A percentile compares a stretch with the other conserved stretches of the same genome.
Conservation (phyloP, 2,329 filamentous ascomycete genomes). For the Cryphonectria carpinicola region DNA sequence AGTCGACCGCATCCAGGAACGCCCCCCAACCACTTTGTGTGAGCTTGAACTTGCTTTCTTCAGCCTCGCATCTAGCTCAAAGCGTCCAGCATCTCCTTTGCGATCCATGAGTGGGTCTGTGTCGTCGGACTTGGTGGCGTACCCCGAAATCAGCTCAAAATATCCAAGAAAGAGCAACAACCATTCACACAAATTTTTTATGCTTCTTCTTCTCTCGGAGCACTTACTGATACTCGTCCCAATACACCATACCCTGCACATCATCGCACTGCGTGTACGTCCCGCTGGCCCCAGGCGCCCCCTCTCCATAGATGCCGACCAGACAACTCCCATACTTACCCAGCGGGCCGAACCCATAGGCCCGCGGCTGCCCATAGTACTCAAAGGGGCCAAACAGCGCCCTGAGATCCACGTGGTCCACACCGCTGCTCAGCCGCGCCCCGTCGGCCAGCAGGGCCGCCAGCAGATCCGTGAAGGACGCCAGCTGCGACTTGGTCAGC, state of each 20-base stretch:
- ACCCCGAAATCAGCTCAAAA: background rate
- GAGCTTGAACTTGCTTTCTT: no score
- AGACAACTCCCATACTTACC: constrained; percentile 18
- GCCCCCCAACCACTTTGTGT: no score
- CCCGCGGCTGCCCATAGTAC: constrained; percentile 10
- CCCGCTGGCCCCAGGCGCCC: background rate
- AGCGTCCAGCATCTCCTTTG: constrained; percentile 10
- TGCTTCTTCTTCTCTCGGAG: background rate
- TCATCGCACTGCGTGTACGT: constrained; percentile 12
- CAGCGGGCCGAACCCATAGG: constrained; percentile 1
- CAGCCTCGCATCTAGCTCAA: background rate
- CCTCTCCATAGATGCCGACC: constrained; percentile 14
- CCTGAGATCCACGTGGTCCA: constrained; percentile 9
- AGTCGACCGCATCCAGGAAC: background rate
- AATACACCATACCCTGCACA: constrained; percentile 12
- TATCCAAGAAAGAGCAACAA: background rate
- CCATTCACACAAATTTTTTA: background rate
- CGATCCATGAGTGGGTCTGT: constrained; percentile 12
- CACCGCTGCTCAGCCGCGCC: background rate
- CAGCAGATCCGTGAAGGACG: constrained; percentile 5
- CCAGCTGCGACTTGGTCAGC: background rate
- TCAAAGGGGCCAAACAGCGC: constrained; percentile 7
- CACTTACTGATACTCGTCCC: constrained; percentile 18
- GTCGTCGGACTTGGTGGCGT: constrained; percentile 6
- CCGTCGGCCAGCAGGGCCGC: constrained; percentile 12